Evolutionary conservation across 163 green algal genomes (phyloP), one percentile per base, ranked within the genome.

Genomic region (Scenedesmus sp.): DNA sequence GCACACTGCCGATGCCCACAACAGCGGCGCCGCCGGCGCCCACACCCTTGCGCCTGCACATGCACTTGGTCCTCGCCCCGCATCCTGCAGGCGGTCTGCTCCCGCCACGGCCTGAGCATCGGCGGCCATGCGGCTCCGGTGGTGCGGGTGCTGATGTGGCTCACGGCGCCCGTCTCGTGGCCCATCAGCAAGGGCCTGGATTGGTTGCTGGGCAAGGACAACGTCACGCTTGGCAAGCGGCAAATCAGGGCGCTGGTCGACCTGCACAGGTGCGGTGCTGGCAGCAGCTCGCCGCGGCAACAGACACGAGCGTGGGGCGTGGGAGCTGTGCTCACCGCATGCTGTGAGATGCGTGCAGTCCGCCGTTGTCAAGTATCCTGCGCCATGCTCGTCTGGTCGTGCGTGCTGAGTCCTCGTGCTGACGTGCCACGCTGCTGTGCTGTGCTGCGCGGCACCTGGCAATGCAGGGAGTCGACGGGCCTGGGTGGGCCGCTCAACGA

Each of bases 101-200:
- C 95, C 0, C 80, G 93, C 1, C 95, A 99, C 88, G 97, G 97
- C 33, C 95, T 99, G 40, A 86, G 93, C 18, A 95, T 99, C 26
- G 97, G 97, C 35, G 97, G 95, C n/a, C 87, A 94, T 35, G 72
- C 83, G 5, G 89, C 89, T 7, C 89, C 89, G 0, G 24, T 86
- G 13, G 89, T 92, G 72, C 83, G 83, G 4, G 24, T 90, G 53
- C 72, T 90, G 49, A 92, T 92, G 89, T 61, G 90, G 35, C 35
- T 97, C 3, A 95, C 93, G 15, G 87, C 59, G 1, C 94, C 96
- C 9, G 61, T 99, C 3, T 93, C 95, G 0, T 97, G 87, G 79
- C 97, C 97, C 10, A 96, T 99, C 78, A 94, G 89, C 83, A 96
- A 94, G 91, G 46, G 97, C 6, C 92, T 99, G 70, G 97, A 99